phyloP scores from a whole-genome alignment of 768 basidiomycete species.

The Leucosporidium creatinivorum region DNA sequence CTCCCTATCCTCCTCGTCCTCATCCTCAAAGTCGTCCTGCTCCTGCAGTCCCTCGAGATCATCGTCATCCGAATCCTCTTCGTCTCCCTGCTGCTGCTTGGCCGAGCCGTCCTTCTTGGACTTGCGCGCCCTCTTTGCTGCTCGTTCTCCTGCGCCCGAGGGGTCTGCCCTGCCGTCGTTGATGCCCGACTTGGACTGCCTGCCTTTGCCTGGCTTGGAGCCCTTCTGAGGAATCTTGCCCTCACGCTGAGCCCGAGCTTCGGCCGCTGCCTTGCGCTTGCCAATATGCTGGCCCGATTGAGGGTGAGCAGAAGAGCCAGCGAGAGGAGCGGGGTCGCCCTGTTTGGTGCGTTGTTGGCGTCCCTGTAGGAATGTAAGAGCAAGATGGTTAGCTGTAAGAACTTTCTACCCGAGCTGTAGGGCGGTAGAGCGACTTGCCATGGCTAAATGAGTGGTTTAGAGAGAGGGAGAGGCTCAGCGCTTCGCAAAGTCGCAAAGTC shows the following conservation, averaged over 20 bases:
- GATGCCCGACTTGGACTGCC: neutral
- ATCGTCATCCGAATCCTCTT: constrained; percentile 25
- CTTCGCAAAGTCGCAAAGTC: no score
- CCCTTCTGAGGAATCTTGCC: constrained; percentile 1
- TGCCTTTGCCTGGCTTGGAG: no score
- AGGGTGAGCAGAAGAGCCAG: constrained; percentile 21
- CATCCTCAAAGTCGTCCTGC: constrained; percentile 51
- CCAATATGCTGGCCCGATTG: constrained; percentile 20
- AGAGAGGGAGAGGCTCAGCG: no score
- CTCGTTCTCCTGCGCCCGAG: neutral
- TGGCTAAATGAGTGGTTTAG: neutral
- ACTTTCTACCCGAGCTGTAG: neutral
- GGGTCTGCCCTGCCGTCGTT: neutral
- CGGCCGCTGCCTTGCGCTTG: constrained; percentile 27
- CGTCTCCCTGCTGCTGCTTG: constrained; percentile 1
- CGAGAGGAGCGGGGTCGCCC: constrained; percentile 18
- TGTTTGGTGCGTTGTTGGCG: constrained; percentile 25
- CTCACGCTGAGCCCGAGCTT: constrained; percentile 9
- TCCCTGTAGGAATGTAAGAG: constrained; percentile 9
- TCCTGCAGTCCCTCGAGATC: constrained; percentile 29
- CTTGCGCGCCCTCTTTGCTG: neutral
- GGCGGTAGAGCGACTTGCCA: neutral
- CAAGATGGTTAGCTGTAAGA: neutral
- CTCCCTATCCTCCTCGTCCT: constrained; percentile 47
- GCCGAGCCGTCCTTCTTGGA: neutral